A percentile compares a stretch with the other conserved stretches of the same genome.
Evolutionary conservation across 768 basidiomycete species (phyloP).

Genomic region (Amyloporia xantha): DNA sequence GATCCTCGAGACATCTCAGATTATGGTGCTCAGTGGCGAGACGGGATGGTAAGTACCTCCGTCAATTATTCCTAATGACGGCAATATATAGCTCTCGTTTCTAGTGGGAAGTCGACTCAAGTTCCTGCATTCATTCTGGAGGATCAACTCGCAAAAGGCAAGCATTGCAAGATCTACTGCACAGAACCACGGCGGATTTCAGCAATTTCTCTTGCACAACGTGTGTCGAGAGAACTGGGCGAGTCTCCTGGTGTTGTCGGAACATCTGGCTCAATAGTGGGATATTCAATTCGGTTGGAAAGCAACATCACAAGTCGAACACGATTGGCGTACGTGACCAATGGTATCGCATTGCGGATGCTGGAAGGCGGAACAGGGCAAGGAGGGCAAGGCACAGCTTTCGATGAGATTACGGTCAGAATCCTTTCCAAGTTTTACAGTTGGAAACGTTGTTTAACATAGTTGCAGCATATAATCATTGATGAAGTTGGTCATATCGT

Average conservation of each 20-base stretch:
- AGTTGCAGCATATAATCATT: conserved; percentile 78
- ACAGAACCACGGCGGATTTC: conserved; percentile 96
- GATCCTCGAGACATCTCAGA: conserved; percentile 65
- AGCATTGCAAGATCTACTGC: conserved; percentile 84
- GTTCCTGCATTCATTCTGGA: conserved; percentile 92
- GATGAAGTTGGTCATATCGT: conserved; percentile 62
- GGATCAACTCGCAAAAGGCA: conserved; percentile 74
- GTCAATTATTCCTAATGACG: too few species aligned
- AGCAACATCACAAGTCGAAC: conserved; percentile 78
- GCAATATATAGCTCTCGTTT: conserved; percentile 25
- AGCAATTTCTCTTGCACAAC: conserved; percentile 90
- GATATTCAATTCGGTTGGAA: conserved; percentile 92
- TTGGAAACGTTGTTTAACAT: not conserved
- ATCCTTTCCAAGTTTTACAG: not conserved
- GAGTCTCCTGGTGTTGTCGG: conserved; percentile 77
- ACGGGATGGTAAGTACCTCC: conserved; percentile 53
- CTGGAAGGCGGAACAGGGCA: conserved; percentile 77
- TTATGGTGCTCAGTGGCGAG: conserved; percentile 83
- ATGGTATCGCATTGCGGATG: conserved; percentile 95
- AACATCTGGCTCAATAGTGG: conserved; percentile 72
- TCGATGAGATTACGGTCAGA: conserved; percentile 91
- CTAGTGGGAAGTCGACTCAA: conserved; percentile 94
- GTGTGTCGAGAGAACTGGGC: conserved; percentile 90
- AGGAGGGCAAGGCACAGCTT: conserved; percentile 67
- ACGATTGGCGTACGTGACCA: conserved; percentile 78